phyloP scores from a whole-genome alignment of 202 grass and related monocot species.

The Schoenoplectus tabernaemontani region DNA sequence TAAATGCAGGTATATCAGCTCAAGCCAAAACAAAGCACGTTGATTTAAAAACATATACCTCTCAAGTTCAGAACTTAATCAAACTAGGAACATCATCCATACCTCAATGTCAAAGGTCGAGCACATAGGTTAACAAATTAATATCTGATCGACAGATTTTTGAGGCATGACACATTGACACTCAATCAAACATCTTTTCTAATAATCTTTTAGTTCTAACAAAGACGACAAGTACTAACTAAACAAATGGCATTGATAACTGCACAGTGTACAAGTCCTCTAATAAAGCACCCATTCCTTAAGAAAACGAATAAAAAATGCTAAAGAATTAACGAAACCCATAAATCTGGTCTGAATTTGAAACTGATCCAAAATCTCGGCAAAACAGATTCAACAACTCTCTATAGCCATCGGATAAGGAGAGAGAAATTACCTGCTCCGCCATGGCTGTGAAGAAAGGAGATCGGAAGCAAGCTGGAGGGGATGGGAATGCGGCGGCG shows the following conservation, averaged over 20 bases:
- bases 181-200: not conserved
- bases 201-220: not conserved
- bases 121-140: not conserved
- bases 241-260: not conserved
- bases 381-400: not conserved
- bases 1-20: not conserved
- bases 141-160: not conserved
- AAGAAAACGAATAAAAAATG: not conserved
- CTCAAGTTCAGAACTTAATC: not conserved
- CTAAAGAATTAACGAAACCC: not conserved
- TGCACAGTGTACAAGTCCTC: too few relatives aligned
- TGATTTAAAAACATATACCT: not conserved
- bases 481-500: not conserved
- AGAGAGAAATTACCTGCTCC: conserved; percentile 21
- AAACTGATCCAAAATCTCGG: not conserved
- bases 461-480: not conserved
- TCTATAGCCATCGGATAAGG: not conserved
- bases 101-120: not conserved
- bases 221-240: not conserved
- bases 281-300: not conserved
- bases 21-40: not conserved
- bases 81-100: not conserved
- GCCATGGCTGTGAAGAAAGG: conserved; percentile 17
- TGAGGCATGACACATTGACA: not conserved
- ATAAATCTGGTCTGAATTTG: not conserved